Percentiles rank a stretch among this genome's conserved stretches.
phyloP scores from a whole-genome alignment of 306 rosid genomes.

The Cucumis cinereus region DNA sequence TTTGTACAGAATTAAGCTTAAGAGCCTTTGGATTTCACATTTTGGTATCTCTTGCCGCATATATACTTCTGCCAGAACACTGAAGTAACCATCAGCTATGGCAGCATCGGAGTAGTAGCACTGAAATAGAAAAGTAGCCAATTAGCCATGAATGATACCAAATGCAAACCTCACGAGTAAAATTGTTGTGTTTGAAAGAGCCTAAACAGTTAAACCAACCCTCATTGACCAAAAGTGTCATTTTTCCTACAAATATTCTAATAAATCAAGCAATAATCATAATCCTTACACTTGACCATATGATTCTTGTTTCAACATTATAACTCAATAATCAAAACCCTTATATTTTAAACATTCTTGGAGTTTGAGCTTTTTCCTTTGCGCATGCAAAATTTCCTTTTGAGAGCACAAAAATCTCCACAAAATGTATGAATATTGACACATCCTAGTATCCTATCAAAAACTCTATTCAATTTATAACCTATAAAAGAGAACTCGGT shows the following conservation, averaged over 20 bases:
- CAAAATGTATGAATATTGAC: not conserved
- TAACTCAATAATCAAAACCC: not conserved
- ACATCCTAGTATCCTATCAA: not conserved
- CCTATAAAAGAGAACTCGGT: not conserved
- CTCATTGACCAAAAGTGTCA: too few relatives aligned
- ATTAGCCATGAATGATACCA: conserved; percentile 1
- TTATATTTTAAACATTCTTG: not conserved
- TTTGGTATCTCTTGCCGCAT: conserved; percentile 99
- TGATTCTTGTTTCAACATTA: not conserved
- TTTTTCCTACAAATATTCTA: not conserved
- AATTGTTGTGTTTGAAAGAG: too few relatives aligned
- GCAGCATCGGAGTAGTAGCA: conserved; percentile 95
- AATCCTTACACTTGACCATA: not conserved
- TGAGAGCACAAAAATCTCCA: not conserved
- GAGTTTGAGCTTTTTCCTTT: not conserved
- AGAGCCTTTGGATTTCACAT: conserved; percentile 93
- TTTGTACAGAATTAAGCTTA: conserved; percentile 95
- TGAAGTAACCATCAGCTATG: conserved; percentile 98
- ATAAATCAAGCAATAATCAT: not conserved
- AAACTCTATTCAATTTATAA: not conserved
- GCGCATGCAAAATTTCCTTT: not conserved
- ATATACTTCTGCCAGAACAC: conserved; percentile 98
- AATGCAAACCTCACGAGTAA: too few relatives aligned
- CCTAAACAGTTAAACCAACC: too few relatives aligned
- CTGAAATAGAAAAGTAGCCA: conserved; percentile 28